A percentile compares a stretch with the other conserved stretches of the same genome.
phyloP scores from a whole-genome alignment of 176 grass and related monocot genomes.

The Eleusine indica region DNA sequence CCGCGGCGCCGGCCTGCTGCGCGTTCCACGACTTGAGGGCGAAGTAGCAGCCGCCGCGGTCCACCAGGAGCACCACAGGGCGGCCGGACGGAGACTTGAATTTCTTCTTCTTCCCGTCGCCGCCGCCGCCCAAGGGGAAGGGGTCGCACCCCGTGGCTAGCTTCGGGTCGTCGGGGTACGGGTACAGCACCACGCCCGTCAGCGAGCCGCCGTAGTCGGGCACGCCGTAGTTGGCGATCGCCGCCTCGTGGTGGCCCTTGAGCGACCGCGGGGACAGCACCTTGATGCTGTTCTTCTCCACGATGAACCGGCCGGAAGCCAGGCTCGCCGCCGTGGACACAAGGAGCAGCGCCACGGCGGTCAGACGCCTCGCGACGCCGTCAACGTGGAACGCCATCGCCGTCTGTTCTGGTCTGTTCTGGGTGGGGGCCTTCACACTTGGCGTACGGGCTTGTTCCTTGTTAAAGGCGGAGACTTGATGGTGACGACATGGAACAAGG shows the following conservation, averaged over 20 bases:
- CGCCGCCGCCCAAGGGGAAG: slow-evolving; percentile 46
- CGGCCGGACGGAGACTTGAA: slow-evolving; percentile 63
- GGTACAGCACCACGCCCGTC: slow-evolving; percentile 72
- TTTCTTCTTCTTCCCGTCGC: background rate
- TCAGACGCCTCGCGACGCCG: slow-evolving; percentile 9
- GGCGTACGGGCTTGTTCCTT: background rate
- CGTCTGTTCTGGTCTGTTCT: slow-evolving; percentile 1
- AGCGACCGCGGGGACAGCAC: slow-evolving; percentile 67
- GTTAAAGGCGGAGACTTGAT: slow-evolving; percentile 31
- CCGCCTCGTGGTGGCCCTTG: slow-evolving; percentile 56
- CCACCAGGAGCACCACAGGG: slow-evolving; percentile 80
- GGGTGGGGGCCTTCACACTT: background rate
- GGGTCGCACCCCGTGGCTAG: slow-evolving; percentile 50
- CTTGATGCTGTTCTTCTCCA: slow-evolving; percentile 77
- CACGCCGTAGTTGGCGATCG: slow-evolving; percentile 94
- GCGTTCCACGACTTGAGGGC: slow-evolving; percentile 94
- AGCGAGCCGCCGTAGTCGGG: slow-evolving; percentile 84
- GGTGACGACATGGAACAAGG: slow-evolving; percentile 26
- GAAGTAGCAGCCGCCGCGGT: slow-evolving; percentile 96
- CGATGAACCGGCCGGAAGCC: slow-evolving; percentile 62
- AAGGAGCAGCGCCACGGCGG: slow-evolving; percentile 30
- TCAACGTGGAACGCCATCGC: slow-evolving; percentile 38
- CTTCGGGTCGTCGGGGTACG: slow-evolving; percentile 61
- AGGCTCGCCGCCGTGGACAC: slow-evolving; percentile 26
- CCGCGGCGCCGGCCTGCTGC: slow-evolving; percentile 74